A percentile compares a stretch with the other conserved stretches of the same genome.
phyloP scores from a whole-genome alignment of 768 basidiomycete genomes.

The Leccinum truebloodii region DNA sequence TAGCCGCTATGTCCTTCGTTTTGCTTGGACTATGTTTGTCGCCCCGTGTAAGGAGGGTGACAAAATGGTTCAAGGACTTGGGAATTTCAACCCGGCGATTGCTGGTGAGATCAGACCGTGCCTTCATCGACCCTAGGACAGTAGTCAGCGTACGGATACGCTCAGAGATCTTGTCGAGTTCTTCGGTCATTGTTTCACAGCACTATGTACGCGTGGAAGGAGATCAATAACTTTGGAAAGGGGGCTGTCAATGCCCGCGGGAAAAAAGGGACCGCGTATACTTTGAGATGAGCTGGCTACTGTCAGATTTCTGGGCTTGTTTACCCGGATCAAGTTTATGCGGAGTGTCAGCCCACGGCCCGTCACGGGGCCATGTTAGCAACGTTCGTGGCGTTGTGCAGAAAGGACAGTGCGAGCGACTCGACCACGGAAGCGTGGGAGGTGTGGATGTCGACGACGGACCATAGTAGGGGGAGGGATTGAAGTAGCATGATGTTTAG shows the following conservation, averaged over 20 bases:
- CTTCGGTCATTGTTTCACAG: too few species aligned
- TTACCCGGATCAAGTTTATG: conserved; percentile 44
- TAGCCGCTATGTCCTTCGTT: neutral
- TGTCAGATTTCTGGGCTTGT: conserved; percentile 84
- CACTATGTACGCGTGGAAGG: too few species aligned
- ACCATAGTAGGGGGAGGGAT: conserved; percentile 47
- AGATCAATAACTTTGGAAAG: too few species aligned
- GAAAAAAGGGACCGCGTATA: too few species aligned
- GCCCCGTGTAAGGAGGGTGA: neutral
- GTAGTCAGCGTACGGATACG: too few species aligned
- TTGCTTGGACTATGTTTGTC: neutral
- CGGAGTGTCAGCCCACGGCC: conserved; percentile 16
- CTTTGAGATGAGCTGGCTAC: too few species aligned
- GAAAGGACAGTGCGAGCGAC: conserved; percentile 45
- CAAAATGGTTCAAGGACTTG: neutral
- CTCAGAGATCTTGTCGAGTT: too few species aligned
- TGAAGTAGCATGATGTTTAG: too few species aligned
- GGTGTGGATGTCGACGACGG: conserved; percentile 51
- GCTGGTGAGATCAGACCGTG: neutral
- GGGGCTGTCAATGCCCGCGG: too few species aligned
- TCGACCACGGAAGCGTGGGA: conserved; percentile 56
- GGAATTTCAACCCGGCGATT: neutral
- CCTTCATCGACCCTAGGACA: neutral
- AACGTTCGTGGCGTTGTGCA: conserved; percentile 81
- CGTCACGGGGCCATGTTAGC: conserved; percentile 41